A percentile compares a stretch with the other conserved stretches of the same genome.
Evolutionary conservation across 2,329 filamentous ascomycete species (phyloP).

Genomic region (Claviceps digitariae): DNA sequence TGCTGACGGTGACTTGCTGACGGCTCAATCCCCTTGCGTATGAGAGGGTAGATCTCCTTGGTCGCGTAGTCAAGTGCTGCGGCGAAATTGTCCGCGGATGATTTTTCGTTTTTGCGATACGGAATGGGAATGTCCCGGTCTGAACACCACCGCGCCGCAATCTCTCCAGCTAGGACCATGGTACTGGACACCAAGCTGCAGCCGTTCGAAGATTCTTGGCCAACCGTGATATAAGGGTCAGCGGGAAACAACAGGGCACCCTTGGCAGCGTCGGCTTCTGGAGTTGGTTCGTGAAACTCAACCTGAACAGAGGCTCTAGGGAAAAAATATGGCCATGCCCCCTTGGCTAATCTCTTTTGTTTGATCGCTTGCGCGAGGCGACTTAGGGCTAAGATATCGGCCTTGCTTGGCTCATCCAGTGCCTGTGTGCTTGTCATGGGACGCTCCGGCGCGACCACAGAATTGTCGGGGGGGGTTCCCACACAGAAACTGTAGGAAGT

Average conservation of each 20-base stretch:
- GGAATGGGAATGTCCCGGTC: constrained; percentile 44
- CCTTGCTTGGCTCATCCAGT: constrained; percentile 27
- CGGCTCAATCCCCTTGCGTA: constrained; percentile 19
- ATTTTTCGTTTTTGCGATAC: constrained; percentile 38
- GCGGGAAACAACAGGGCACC: constrained; percentile 19
- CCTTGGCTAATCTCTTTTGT: constrained; percentile 27
- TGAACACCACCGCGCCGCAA: constrained; percentile 47
- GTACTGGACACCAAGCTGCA: constrained; percentile 23
- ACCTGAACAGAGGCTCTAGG: constrained; percentile 30
- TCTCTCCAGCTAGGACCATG: constrained; percentile 50
- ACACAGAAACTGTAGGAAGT: constrained; percentile 15
- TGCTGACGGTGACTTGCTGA: constrained; percentile 17
- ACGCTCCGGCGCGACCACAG: constrained; percentile 18
- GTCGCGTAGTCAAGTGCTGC: constrained; percentile 24
- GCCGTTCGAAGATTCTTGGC: constrained; percentile 16
- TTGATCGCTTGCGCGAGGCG: constrained; percentile 34
- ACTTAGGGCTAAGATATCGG: constrained; percentile 34
- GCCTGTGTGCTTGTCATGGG: constrained; percentile 29
- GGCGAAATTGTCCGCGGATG: constrained; percentile 18
- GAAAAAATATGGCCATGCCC: constrained; percentile 35
- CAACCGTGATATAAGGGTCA: constrained; percentile 36
- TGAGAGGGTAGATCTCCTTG: constrained; percentile 20
- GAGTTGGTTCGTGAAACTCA: constrained; percentile 22
- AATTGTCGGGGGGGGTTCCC: constrained; percentile 12
- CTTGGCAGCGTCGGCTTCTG: constrained; percentile 7